A percentile compares a stretch with the other conserved stretches of the same genome.
Conservation (phyloP, 2,329 filamentous ascomycete genomes). For the Monosporascus cannonballus region DNA sequence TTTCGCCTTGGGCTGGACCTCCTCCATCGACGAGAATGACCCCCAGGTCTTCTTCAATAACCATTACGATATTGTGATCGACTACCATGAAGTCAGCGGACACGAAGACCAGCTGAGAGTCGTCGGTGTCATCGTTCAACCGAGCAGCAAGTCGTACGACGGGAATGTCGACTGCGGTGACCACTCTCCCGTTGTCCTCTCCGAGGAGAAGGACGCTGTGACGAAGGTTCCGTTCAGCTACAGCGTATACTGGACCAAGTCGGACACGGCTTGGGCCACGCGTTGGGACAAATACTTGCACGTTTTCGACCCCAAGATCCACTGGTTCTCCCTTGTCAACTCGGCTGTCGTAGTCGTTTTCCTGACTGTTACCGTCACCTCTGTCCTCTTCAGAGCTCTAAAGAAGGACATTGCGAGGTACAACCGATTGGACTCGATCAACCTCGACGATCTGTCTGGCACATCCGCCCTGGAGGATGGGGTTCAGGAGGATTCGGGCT, state of each 20-base stretch:
- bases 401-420: conserved; percentile 95
- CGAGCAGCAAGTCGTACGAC: conserved; percentile 61
- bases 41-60: conserved; percentile 70
- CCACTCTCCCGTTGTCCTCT: conserved; percentile 54
- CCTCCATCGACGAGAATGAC: conserved; percentile 38
- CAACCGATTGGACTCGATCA: conserved; percentile 88
- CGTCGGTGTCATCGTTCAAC: conserved; percentile 85
- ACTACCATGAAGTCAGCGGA: conserved; percentile 76
- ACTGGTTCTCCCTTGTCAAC: conserved; percentile 98
- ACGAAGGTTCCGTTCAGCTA: conserved; percentile 82
- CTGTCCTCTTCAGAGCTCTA: conserved; percentile 81
- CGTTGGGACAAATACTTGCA: conserved; percentile 99
- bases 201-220: conserved; percentile 46
- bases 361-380: conserved; percentile 82
- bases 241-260: conserved; percentile 82
- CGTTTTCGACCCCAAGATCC: conserved; percentile 95
- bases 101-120: conserved; percentile 70
- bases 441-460: conserved; percentile 80
- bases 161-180: conserved; percentile 57
- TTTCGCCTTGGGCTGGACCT: conserved; percentile 64
- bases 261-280: conserved; percentile 85
- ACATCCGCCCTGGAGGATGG: conserved; percentile 79
- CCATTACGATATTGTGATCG: conserved; percentile 89
- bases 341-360: conserved; percentile 93
- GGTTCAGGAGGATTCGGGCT: conserved; percentile 94